Evolutionary conservation across 1,284 basidiomycete genomes (phyloP).

Genomic region (Afroboletus lepidellus): DNA sequence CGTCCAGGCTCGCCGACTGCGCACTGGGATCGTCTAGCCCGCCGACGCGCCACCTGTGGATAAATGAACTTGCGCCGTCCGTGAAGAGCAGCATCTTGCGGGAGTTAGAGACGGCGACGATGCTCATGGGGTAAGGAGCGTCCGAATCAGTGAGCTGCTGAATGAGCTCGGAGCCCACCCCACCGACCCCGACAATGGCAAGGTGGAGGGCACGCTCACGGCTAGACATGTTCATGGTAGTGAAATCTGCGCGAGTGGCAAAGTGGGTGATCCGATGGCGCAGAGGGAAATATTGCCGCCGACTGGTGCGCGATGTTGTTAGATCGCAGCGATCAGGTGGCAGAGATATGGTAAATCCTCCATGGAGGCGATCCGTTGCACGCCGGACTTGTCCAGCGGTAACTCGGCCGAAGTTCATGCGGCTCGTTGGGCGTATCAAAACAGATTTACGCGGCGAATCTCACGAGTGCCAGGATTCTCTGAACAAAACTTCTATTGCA

Average conservation of each 20-base stretch:
- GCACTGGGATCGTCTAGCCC: conserved; percentile 40
- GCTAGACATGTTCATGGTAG: conserved; percentile 16
- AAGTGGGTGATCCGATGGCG: neutral
- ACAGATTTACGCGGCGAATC: no score
- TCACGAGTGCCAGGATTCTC: neutral
- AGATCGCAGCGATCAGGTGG: conserved; percentile 2
- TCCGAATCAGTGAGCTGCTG: conserved; percentile 61
- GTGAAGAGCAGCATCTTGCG: conserved; percentile 62
- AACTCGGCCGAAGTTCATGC: conserved; percentile 13
- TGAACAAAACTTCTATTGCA: conserved; percentile 28
- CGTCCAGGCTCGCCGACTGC: conserved; percentile 43
- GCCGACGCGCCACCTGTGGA: conserved; percentile 40
- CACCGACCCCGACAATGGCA: conserved; percentile 83
- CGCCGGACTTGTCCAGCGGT: neutral
- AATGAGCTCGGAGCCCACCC: conserved; percentile 85
- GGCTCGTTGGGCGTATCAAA: conserved; percentile 2
- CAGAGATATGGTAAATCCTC: neutral
- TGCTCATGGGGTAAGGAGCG: conserved; percentile 63
- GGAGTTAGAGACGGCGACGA: conserved; percentile 80
- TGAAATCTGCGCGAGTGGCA: conserved; percentile 1
- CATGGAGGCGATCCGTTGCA: neutral
- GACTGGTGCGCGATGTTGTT: neutral
- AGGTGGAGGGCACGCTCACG: conserved; percentile 45
- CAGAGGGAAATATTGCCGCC: neutral
- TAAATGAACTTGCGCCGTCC: conserved; percentile 43